Conservation (phyloP, 2,329 filamentous ascomycete species). For the Colletotrichum gloeosporioides region DNA sequence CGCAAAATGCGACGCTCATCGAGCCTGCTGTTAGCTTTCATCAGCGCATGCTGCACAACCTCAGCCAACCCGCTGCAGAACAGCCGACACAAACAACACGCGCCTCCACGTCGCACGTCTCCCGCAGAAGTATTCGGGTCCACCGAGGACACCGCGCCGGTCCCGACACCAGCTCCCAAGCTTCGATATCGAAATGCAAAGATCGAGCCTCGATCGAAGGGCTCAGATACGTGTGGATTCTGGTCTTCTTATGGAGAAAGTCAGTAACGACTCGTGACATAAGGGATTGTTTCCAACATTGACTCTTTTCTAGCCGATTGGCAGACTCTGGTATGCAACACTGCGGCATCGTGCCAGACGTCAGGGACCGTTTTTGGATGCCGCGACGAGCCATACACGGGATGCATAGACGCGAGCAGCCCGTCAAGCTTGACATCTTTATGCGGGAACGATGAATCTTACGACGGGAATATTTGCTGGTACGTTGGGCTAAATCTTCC, state of each 20-base stretch:
- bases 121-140: not conserved
- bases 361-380: not conserved
- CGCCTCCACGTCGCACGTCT: not conserved
- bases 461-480: not conserved
- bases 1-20: not conserved
- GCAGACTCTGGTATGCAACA: not conserved
- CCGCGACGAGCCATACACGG: not conserved
- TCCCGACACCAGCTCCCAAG: not conserved
- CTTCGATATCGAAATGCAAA: not conserved
- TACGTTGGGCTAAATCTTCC: not conserved
- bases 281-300: not conserved
- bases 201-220: not conserved
- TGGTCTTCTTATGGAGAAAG: not conserved
- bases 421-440: not conserved
- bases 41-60: not conserved
- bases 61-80: not conserved
- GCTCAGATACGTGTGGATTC: not conserved
- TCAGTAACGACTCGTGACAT: not conserved
- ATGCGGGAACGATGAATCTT: not conserved
- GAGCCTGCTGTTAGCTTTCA: not conserved
- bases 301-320: not conserved
- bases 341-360: not conserved
- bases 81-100: not conserved
- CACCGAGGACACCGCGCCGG: not conserved
- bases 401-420: not conserved